Evolutionary conservation across 1,139 yeast species (phyloP), one percentile per base, ranked within the genome.

Genomic region (Entelexis sorbosivorans): DNA sequence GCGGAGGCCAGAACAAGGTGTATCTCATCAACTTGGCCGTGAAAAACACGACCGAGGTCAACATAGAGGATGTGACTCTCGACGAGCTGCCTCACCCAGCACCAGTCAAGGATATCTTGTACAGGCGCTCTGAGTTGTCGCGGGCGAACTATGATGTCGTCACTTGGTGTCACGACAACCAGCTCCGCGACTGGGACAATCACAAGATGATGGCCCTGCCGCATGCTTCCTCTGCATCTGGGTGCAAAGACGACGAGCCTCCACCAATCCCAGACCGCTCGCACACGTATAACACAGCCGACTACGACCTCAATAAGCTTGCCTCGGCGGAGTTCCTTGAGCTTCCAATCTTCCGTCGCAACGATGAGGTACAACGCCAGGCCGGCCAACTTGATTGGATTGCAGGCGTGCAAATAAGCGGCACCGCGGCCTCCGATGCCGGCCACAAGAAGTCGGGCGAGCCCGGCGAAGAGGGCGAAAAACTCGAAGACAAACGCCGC

Each of bases 111-210:
- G 51, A 53, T 22, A 56, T 57, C 7, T 29, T 46, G 17, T 57
- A 33, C 36, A 17, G 56, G 24, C 50, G 57, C 13, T 31, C 47
- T 5, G 42, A 44, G 28, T 1, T 11, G 7, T 56, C 69, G 58
- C 55, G 62, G 8, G 74, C 73, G 17, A 70, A 68, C 8, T 81
- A 79, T 59, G 88, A 88, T 69, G 73, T 91, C 49, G 93, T 91
- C 0, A 86, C 98, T 0, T 91, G 97, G 96, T 82, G 95, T 0
- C 80, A 85, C 56, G 98, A 91, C 63, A 78, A 80, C 59, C 95
- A 87, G 63, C 69, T 91, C 53, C 74, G 89, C 55, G 67, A 89
- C 48, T 89, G 96, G 97, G 84, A 49, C 6, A 54, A 52, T 11
- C 45, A 35, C 28, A 32, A 38, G 20, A 38, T 54, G 42, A 33